Evolutionary conservation across 208 protist genomes (phyloP).

Genomic region (Leishmania gerbilli): DNA sequence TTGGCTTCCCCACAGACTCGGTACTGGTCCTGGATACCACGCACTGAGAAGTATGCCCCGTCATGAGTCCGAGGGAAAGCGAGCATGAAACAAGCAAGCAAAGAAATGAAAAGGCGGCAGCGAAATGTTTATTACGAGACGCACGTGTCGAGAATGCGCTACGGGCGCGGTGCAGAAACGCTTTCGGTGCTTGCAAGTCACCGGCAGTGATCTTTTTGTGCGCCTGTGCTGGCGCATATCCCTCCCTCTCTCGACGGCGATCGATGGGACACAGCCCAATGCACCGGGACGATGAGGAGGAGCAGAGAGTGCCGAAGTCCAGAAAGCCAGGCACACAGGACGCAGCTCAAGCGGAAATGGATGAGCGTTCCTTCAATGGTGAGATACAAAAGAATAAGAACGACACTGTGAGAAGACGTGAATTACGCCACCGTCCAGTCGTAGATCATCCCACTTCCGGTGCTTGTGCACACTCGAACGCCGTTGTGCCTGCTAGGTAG

Average conservation of each 20-base stretch:
- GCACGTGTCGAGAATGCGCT: background rate
- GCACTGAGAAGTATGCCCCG: background rate
- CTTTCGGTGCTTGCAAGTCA: background rate
- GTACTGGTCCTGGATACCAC: background rate
- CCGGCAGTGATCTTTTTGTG: background rate
- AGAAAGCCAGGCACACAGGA: background rate
- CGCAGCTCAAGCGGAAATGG: background rate
- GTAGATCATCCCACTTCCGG: constrained; percentile 41
- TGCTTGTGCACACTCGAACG: constrained; percentile 34
- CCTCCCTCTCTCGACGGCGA: background rate
- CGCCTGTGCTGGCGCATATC: background rate
- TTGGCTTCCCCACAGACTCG: background rate
- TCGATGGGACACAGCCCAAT: background rate
- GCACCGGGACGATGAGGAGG: background rate
- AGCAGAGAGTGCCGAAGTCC: background rate
- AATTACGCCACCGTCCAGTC: constrained; percentile 34
- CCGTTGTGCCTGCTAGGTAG: constrained; percentile 8
- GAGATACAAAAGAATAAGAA: background rate
- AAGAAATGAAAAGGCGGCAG: background rate
- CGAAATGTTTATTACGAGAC: background rate
- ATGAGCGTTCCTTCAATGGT: background rate
- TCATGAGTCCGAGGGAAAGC: background rate
- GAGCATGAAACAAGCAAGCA: background rate
- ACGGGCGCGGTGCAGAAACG: background rate
- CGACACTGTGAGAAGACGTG: background rate